Percentiles rank a stretch among this genome's conserved stretches.
These are phyloP conservation scores for Neopestalotiopsis rosae DNA, from an alignment of 2,329 filamentous ascomycete species.

Conservation along the genomic window DNA sequence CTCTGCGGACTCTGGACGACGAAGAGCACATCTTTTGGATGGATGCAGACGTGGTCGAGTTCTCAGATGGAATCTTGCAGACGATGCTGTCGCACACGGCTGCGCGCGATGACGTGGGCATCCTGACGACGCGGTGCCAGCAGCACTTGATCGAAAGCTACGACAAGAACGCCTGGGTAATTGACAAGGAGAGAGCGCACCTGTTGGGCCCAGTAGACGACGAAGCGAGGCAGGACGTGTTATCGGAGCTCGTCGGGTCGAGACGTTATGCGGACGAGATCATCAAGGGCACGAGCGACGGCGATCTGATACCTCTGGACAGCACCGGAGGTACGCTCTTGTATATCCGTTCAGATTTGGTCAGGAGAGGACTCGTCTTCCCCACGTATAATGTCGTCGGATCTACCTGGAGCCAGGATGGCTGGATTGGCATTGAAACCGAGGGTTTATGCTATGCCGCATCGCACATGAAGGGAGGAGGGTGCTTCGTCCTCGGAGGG, in stretches of 20 bases:
- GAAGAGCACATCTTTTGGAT: constrained; percentile 41
- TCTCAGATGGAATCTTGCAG: constrained; percentile 37
- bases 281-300: constrained; percentile 31
- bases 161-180: constrained; percentile 42
- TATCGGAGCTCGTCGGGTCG: constrained; percentile 26
- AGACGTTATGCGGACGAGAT: constrained; percentile 30
- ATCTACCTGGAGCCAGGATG: constrained; percentile 39
- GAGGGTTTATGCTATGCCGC: constrained; percentile 42
- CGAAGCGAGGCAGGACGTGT: constrained; percentile 23
- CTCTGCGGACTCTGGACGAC: constrained; percentile 34
- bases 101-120: constrained; percentile 31
- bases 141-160: constrained; percentile 38
- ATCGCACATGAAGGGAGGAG: constrained; percentile 30
- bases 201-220: constrained; percentile 28
- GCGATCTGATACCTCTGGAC: constrained; percentile 39
- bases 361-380: constrained; percentile 40
- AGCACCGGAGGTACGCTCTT: constrained; percentile 42
- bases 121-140: constrained; percentile 40
- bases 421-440: constrained; percentile 41
- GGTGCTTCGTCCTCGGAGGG: constrained; percentile 37
- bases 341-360: constrained; percentile 37
- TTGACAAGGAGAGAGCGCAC: constrained; percentile 24
- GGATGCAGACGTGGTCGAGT: constrained; percentile 41
- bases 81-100: constrained; percentile 36
- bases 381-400: constrained; percentile 39